Evolutionary conservation across 495 filamentous ascomycete genomes (phyloP), one percentile per base, ranked within the genome.

Genomic region (Xylaria intraflava): DNA sequence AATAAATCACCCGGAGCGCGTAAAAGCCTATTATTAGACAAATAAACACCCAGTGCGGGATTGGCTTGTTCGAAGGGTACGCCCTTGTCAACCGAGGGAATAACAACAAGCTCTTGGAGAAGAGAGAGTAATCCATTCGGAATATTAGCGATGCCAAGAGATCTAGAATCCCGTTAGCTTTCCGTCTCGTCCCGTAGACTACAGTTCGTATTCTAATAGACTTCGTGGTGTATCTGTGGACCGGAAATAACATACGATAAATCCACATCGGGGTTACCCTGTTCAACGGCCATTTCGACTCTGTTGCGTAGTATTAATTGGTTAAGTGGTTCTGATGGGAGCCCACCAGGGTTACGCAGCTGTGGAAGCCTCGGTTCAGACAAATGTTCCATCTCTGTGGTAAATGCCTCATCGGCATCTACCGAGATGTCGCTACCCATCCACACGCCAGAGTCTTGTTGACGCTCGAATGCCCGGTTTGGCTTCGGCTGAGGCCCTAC

Each of bases 401-500:
- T n/a, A 1, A 67, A 39, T 19, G 55, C 53, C 3, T 73, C 72
- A 20, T 74, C 73, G 1, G 67, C 56, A 42, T 80, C 71, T 7
- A 70, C 72, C 14, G 68, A 62, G 9, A 43, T 66, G 51, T 87
- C 86, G 60, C 85, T 87, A 14, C 79, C 83, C 80, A 91, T 80
- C 77, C 81, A 91, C n/a, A 92, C 83, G 49, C 86, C 88, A 69
- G 86, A 90, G 65, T 94, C 89, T n/a, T 82, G 69, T 58, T 85
- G 75, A 24, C 87, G 72, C 63, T 77, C 76, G 27, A 89, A 78
- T 5, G 73, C 70, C 39, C 83, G 67, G 64, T 82, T 83, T 19
- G 66, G 58, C 54, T 69, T 58, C 20, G 60, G 64, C n/a, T 49
- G 52, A 1, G 52, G 57, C 27, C 24, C 51, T 49, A 69, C 51